phyloP scores from a whole-genome alignment of 768 basidiomycete genomes.

The Tylopilus rubrobrunneus region DNA sequence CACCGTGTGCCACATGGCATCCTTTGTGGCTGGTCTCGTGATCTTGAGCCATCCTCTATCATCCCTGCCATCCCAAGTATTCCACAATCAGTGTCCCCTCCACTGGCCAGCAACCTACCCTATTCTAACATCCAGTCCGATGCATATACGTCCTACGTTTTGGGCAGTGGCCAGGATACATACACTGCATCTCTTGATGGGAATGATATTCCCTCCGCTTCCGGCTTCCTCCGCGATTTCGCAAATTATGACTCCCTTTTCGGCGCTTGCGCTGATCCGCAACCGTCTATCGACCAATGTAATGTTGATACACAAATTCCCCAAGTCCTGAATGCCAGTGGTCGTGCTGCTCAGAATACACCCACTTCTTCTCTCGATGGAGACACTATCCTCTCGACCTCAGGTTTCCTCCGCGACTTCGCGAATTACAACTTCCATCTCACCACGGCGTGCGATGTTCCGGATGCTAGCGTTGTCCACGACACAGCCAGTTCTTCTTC shows the following conservation, averaged over 20 bases:
- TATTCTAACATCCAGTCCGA: neutral
- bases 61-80: neutral
- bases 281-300: neutral
- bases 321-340: neutral
- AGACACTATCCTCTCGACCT: neutral
- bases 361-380: neutral
- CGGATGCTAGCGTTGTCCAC: too few relatives aligned
- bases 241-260: neutral
- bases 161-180: neutral
- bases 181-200: neutral
- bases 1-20: neutral
- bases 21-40: neutral
- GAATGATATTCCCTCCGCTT: neutral
- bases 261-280: neutral
- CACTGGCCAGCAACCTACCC: neutral
- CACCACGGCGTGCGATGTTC: too few relatives aligned
- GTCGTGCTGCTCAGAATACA: neutral
- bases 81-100: neutral
- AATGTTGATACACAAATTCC: neutral
- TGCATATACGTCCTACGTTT: neutral
- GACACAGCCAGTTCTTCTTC: too few relatives aligned
- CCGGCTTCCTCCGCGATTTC: neutral
- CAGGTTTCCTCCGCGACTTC: neutral
- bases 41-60: neutral
- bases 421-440: neutral